Evolutionary conservation across 1,284 basidiomycete genomes (phyloP), one percentile per base, ranked within the genome.

Genomic region (Puccinia triticina): DNA sequence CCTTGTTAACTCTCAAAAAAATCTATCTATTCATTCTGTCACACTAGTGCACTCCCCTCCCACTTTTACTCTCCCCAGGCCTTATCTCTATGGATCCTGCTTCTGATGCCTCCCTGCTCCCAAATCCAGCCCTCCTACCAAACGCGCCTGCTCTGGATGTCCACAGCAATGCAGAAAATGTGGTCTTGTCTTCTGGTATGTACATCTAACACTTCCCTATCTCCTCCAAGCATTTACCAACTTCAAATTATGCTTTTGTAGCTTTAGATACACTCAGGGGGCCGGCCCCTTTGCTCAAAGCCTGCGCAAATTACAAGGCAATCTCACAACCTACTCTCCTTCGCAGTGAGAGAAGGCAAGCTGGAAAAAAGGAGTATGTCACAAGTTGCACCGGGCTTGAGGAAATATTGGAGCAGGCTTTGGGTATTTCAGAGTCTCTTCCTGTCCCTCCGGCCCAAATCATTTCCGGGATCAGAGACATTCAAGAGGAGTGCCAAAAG

Each of bases 241-340:
- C 10, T 64, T 37, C 21, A 26, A 26, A 16, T 64, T 18, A 4
- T 64, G 18, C 3, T 67, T 40, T 2, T 7, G 32, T 67, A 69
- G 67, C 46, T 69, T 46, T 69, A 29, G 46, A 69, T 69, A 46
- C 40, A 8, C 46, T 69, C 23, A 69, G 26, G n/a, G 67, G 46
- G n/a, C 67, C 67, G 32, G 67, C 67, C 32, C 67, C 67, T 69
- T 69, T 16, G 21, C 67, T 69, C 26, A 16, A 69, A 46, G 67
- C 67, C 5, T 69, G 46, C 23, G 37, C 67, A 4, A 69, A 69
- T 23, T 69, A 23, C 67, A 69, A 69, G 8, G 11, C n/a, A 5
- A 46, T 21, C 10, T n/a, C 12, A 1, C 67, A 14, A 67, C 64
- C 46, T 46, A 46, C 66, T 7, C 67, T 69, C 40, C 67, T 69